Percentiles rank a stretch among this genome's conserved stretches.
phyloP scores from a whole-genome alignment of 208 protist genomes.

The Leishmania martiniquensis region DNA sequence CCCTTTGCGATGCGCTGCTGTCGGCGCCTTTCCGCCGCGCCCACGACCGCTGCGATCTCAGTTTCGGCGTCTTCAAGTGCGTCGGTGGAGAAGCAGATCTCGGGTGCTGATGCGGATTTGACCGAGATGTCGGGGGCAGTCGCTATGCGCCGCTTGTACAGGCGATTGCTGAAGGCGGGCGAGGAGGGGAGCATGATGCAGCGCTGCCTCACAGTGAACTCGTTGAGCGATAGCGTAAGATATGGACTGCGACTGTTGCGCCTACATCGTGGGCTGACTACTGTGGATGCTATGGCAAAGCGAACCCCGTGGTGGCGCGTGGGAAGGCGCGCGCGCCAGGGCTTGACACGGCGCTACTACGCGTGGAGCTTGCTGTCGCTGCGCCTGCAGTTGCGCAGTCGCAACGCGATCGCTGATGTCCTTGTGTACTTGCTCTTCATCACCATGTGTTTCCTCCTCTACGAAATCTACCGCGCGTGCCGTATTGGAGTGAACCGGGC shows the following conservation, averaged over 20 bases:
- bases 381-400: slow-evolving; percentile 61
- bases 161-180: slow-evolving; percentile 72
- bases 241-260: slow-evolving; percentile 67
- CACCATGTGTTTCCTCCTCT: slow-evolving; percentile 68
- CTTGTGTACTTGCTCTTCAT: slow-evolving; percentile 78
- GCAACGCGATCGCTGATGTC: slow-evolving; percentile 71
- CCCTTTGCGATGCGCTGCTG: slow-evolving; percentile 1
- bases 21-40: slow-evolving; percentile 2
- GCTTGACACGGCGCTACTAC: slow-evolving; percentile 48
- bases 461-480: slow-evolving; percentile 79
- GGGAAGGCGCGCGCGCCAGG: slow-evolving; percentile 36
- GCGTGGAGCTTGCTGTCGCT: slow-evolving; percentile 65
- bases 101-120: not conserved
- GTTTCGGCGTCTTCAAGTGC: slow-evolving; percentile 5
- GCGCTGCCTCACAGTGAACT: slow-evolving; percentile 56
- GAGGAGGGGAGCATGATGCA: slow-evolving; percentile 75
- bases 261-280: slow-evolving; percentile 62
- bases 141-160: slow-evolving; percentile 64
- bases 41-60: not conserved
- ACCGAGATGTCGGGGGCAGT: not conserved
- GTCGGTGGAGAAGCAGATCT: not conserved
- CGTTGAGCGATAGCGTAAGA: slow-evolving; percentile 48
- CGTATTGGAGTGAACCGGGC: slow-evolving; percentile 77
- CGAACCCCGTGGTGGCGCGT: slow-evolving; percentile 41
- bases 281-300: slow-evolving; percentile 41